Conservation (phyloP, 1,284 basidiomycete species). For the Kwoniella shivajii region DNA sequence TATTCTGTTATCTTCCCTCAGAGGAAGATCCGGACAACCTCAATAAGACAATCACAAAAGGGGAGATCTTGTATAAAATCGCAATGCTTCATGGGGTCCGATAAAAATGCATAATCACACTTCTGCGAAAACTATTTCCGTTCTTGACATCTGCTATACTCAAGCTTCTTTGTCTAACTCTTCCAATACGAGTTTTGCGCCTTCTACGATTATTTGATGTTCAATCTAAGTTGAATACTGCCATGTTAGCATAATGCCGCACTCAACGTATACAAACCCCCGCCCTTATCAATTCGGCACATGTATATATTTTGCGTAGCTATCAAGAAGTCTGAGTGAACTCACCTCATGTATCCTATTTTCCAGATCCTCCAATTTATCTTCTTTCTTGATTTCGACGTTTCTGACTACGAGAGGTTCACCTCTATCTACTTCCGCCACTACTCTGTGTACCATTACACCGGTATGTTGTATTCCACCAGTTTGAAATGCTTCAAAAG, state of each 20-base stretch:
- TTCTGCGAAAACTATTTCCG: background rate
- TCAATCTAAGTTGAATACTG: slow-evolving; percentile 60
- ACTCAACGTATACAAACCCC: too few relatives aligned
- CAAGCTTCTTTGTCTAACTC: slow-evolving; percentile 37
- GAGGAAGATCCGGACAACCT: slow-evolving; percentile 17
- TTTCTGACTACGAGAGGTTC: slow-evolving; percentile 80
- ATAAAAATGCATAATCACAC: background rate
- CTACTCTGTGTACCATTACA: slow-evolving; percentile 92
- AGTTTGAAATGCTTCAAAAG: slow-evolving; percentile 81
- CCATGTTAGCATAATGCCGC: too few relatives aligned
- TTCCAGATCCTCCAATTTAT: slow-evolving; percentile 75
- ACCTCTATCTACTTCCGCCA: slow-evolving; percentile 90
- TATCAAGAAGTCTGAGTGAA: too few relatives aligned
- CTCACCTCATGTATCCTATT: slow-evolving; percentile 68
- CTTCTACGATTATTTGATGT: slow-evolving; percentile 90
- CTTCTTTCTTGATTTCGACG: slow-evolving; percentile 72
- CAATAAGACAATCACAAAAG: background rate
- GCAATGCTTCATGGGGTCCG: background rate
- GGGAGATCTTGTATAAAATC: background rate
- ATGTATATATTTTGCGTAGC: too few relatives aligned
- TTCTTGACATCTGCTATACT: slow-evolving; percentile 6
- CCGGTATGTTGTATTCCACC: slow-evolving; percentile 79
- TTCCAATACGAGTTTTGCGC: slow-evolving; percentile 68
- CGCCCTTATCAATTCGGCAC: too few relatives aligned
- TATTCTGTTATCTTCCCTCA: slow-evolving; percentile 34